Conservation (phyloP, 306 rosid genomes). For the Ochetophila trinervis region DNA sequence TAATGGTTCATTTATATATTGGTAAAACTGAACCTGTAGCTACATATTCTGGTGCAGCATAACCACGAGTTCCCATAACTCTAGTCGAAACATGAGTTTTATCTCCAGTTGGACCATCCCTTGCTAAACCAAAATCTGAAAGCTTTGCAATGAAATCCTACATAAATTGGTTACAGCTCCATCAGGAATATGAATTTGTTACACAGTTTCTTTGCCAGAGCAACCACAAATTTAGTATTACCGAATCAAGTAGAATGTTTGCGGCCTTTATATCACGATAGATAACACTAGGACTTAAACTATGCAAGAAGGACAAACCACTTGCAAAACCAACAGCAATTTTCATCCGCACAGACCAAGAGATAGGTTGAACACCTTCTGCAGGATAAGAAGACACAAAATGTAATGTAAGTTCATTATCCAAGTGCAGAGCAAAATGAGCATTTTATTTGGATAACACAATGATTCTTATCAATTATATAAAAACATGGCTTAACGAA, state of each 20-base stretch:
- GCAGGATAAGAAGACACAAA: conserved; percentile 22
- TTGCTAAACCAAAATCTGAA: conserved; percentile 93
- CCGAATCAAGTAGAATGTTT: conserved; percentile 83
- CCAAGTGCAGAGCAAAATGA: neutral
- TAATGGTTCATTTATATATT: too few relatives aligned
- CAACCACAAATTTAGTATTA: conserved; percentile 32
- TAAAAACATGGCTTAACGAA: neutral
- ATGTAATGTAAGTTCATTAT: neutral
- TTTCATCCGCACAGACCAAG: conserved; percentile 66
- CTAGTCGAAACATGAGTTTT: conserved; percentile 94
- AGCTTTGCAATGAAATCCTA: conserved; percentile 82
- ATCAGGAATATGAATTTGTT: conserved; percentile 19
- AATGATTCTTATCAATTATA: neutral
- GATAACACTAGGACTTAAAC: conserved; percentile 69
- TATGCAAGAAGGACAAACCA: conserved; percentile 74
- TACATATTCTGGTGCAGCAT: conserved; percentile 95
- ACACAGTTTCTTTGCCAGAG: neutral
- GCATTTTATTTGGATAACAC: neutral
- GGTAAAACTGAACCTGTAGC: conserved; percentile 68
- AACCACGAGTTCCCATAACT: conserved; percentile 85
- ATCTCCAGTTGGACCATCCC: conserved; percentile 97
- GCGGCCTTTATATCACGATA: conserved; percentile 92
- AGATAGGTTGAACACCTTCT: conserved; percentile 83
- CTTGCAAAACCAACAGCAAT: conserved; percentile 72
- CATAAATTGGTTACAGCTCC: conserved; percentile 14